Evolutionary conservation across 1,139 yeast genomes (phyloP).

Genomic region (Hansenula sp.): DNA sequence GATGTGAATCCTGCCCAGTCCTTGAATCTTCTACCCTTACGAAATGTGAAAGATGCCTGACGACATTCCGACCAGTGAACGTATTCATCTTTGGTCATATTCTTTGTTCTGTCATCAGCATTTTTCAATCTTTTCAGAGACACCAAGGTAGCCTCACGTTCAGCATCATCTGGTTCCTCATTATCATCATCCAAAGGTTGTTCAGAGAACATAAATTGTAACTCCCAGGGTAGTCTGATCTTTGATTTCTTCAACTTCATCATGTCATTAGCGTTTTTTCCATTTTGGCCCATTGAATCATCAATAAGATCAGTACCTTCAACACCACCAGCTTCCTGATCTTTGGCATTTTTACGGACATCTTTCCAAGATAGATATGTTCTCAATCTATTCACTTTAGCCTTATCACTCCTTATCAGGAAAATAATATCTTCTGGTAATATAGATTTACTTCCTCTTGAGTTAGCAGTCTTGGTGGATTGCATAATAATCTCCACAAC

Average conservation of each 20-base stretch:
- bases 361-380: conserved; percentile 97
- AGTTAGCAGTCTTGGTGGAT: conserved; percentile 72
- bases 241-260: conserved; percentile 72
- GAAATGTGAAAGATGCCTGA: conserved; percentile 93
- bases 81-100: conserved; percentile 95
- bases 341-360: conserved; percentile 94
- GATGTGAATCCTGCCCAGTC: conserved; percentile 94
- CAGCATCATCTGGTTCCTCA: conserved; percentile 71
- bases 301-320: conserved; percentile 29
- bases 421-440: conserved; percentile 93
- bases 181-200: conserved; percentile 84
- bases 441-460: conserved; percentile 80
- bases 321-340: conserved; percentile 67
- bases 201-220: conserved; percentile 89
- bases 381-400: conserved; percentile 86
- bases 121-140: conserved; percentile 82
- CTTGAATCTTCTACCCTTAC: conserved; percentile 87
- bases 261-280: conserved; percentile 44
- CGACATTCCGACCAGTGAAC: conserved; percentile 99
- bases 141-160: conserved; percentile 84
- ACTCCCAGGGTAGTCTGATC: conserved; percentile 91
- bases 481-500: conserved; percentile 85
- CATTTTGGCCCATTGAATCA: conserved; percentile 35
- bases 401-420: conserved; percentile 87
- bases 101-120: conserved; percentile 90